Conservation (phyloP, 495 filamentous ascomycete species). For the Tuber melanosporum region DNA sequence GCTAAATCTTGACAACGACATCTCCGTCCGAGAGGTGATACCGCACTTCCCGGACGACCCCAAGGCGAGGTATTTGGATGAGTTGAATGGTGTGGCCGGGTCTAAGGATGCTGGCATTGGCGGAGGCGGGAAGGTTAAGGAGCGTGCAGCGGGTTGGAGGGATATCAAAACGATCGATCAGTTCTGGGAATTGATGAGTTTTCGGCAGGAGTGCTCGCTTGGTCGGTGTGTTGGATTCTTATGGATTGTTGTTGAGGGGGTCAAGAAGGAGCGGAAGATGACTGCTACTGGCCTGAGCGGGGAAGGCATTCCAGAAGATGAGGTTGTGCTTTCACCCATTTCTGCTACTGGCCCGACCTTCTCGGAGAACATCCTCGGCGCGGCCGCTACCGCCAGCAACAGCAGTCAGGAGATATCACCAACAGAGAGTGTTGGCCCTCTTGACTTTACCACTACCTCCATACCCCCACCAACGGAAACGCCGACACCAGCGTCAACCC, state of each 20-base stretch:
- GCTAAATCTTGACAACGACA: slow-evolving; percentile 51
- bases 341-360: neutral
- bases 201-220: slow-evolving; percentile 88
- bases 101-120: slow-evolving; percentile 50
- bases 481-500: slow-evolving; percentile 3
- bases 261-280: slow-evolving; percentile 39
- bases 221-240: slow-evolving; percentile 88
- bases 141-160: slow-evolving; percentile 64
- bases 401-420: slow-evolving; percentile 4
- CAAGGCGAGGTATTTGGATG: slow-evolving; percentile 82
- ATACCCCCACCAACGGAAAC: neutral
- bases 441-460: slow-evolving; percentile 8
- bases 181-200: slow-evolving; percentile 99
- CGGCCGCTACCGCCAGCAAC: neutral
- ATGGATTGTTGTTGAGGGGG: slow-evolving; percentile 76
- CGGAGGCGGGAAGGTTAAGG: slow-evolving; percentile 35
- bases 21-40: slow-evolving; percentile 64
- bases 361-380: slow-evolving; percentile 6
- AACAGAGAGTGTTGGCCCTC: slow-evolving; percentile 7
- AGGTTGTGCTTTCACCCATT: slow-evolving; percentile 6
- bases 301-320: slow-evolving; percentile 8
- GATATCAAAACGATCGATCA: slow-evolving; percentile 74
- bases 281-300: neutral
- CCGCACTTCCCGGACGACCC: slow-evolving; percentile 93
- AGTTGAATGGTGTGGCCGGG: slow-evolving; percentile 62